Base-by-base conservation (phyloP, 2,329 filamentous ascomycete species). In the Diaporthe capsici region DNA sequence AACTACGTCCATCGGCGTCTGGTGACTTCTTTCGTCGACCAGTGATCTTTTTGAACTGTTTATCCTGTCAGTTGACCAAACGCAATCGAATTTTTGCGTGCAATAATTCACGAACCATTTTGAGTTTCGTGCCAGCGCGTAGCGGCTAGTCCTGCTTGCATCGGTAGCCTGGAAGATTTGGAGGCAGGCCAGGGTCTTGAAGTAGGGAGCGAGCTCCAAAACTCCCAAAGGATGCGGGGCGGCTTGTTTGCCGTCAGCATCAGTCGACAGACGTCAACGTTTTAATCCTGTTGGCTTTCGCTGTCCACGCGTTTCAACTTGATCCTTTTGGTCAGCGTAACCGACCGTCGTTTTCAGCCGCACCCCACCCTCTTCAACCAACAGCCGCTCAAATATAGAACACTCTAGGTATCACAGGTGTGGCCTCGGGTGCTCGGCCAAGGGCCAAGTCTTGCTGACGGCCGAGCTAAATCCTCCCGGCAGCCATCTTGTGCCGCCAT, bases 161-260 rank as follows among this genome's bases (percentile, higher is more conserved):
- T n/a, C 22, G 17, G 57, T 57, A 57, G 53, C 17, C 53, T 34
- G 7, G 25, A 34, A 28, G 31, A 28, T 1, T 34, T 57, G 28
- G 53, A 57, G 28, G 13, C 31, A 17, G 53, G 53, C 53, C 53
- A 57, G 53, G 28, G 22, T 28, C 53, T 57, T 34, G 31, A 34
- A 22, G 53, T 57, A 57, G 53, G 25, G 28, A 34, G 28, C 31
- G 28, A 28, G 53, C 53, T 34, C 53, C 53, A 57, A 34, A 0
- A 20, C 53, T 57, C 28, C 53, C 28, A 31, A 9, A 34, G 53
- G 53, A 57, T 57, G 53, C 53, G 53, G 53, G 28, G 53, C 10
- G 53, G 53, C 53, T 57, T 57, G 53, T 57, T 57, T 31, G 15
- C 53, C 53, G 53, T 57, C 28, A 34, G 53, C 53, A 57, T 34